These are phyloP conservation scores for Mariannaea elegans DNA, from an alignment of 2,329 filamentous ascomycete genomes.

Conservation along the genomic window DNA sequence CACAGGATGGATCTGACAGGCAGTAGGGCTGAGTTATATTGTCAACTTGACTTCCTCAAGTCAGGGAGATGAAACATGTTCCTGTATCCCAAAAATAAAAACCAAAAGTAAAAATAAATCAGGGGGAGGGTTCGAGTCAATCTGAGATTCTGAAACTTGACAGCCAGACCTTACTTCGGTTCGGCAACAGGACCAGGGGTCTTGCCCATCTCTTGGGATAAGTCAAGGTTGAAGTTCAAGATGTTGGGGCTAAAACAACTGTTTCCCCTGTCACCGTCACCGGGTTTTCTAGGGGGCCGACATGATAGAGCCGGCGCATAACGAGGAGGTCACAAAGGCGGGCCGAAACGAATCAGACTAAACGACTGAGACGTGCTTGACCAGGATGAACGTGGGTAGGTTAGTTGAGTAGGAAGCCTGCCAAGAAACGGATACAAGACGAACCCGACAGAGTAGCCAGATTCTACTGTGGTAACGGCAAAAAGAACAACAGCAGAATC, in stretches of 20 bases:
- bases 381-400: too few relatives aligned
- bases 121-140: not conserved
- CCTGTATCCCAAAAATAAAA: not conserved
- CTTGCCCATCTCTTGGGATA: not conserved
- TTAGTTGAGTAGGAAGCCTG: too few relatives aligned
- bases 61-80: not conserved
- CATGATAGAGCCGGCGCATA: too few relatives aligned
- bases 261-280: too few relatives aligned
- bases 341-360: too few relatives aligned
- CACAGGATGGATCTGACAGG: not conserved
- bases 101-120: too few relatives aligned
- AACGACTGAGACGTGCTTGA: too few relatives aligned
- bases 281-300: too few relatives aligned
- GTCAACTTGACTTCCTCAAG: not conserved
- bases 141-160: not conserved
- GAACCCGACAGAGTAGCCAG: not conserved
- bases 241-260: too few relatives aligned
- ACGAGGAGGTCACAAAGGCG: too few relatives aligned
- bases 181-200: not conserved
- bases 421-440: too few relatives aligned
- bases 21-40: not conserved
- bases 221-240: not conserved
- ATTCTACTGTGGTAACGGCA: not conserved
- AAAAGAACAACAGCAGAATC: not conserved
- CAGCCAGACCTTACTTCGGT: not conserved